phyloP scores from a whole-genome alignment of 257 asterid genomes.

The Nyctanthes arbortristis region DNA sequence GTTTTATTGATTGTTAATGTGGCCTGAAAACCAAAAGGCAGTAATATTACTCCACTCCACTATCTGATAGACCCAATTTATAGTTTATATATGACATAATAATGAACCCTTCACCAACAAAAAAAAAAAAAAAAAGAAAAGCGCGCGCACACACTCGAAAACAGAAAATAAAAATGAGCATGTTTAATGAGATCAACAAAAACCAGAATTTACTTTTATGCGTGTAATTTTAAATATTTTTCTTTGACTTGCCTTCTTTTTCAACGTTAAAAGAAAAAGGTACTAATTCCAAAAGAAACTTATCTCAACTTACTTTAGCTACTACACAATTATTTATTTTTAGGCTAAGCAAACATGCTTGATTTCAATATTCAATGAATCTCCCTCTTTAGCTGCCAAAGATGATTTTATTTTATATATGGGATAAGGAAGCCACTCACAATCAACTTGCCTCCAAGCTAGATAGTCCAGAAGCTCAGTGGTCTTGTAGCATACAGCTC shows the following conservation, averaged over 20 bases:
- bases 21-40: conserved; percentile 53
- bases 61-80: background rate
- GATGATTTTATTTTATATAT: conserved; percentile 8
- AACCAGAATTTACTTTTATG: background rate
- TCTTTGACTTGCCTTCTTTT: background rate
- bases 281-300: background rate
- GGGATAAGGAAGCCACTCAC: conserved; percentile 41
- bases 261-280: background rate
- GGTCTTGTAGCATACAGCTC: conserved; percentile 86
- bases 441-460: conserved; percentile 96
- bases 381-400: background rate
- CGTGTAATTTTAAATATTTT: background rate
- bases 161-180: background rate
- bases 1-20: conserved; percentile 89
- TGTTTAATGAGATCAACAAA: background rate
- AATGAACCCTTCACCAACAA: background rate
- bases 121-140: background rate
- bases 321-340: background rate
- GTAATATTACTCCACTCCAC: background rate
- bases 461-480: conserved; percentile 67
- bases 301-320: background rate
- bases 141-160: too few species aligned
- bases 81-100: background rate
- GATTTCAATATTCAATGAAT: too few species aligned
- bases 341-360: background rate